phyloP scores from a whole-genome alignment of 306 rosid species.

The Vicia faba region DNA sequence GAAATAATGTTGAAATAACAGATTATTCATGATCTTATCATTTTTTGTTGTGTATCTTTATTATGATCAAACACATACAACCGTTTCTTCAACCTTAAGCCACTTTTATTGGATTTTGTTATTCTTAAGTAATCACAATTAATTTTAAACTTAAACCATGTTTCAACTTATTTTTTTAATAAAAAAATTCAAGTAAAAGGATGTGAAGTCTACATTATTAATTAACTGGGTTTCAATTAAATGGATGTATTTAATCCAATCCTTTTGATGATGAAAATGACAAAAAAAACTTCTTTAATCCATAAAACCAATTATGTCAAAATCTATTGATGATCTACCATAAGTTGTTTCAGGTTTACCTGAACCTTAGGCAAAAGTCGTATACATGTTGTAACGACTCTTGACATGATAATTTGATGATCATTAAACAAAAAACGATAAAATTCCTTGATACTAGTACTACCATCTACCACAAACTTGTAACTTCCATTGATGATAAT shows the following conservation, averaged over 20 bases:
- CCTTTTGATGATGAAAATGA: conserved; percentile 6
- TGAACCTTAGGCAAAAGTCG: neutral
- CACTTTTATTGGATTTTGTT: neutral
- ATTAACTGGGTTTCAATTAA: conserved; percentile 1
- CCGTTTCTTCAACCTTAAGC: neutral
- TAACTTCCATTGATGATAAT: too few relatives aligned
- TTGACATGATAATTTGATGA: too few relatives aligned
- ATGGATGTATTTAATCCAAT: too few relatives aligned
- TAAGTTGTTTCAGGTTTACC: conserved; percentile 19
- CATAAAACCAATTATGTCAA: conserved; percentile 24
- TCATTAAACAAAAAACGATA: too few relatives aligned
- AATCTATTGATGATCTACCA: conserved; percentile 30
- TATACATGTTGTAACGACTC: conserved; percentile 27
- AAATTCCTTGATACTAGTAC: too few relatives aligned
- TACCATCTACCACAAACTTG: too few relatives aligned
- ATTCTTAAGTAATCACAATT: neutral
- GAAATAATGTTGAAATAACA: conserved; percentile 26
- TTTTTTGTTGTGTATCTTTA: conserved; percentile 25
- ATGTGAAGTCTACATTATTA: neutral
- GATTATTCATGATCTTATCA: conserved; percentile 13
- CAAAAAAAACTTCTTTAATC: conserved; percentile 2
- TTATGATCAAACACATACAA: conserved; percentile 14
- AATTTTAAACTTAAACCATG: neutral
- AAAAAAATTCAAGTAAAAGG: neutral
- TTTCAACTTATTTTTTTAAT: too few relatives aligned